A percentile compares a stretch with the other conserved stretches of the same genome.
phyloP scores from a whole-genome alignment of 192 early-diverging fungal species.

The Coemansia sp. region DNA sequence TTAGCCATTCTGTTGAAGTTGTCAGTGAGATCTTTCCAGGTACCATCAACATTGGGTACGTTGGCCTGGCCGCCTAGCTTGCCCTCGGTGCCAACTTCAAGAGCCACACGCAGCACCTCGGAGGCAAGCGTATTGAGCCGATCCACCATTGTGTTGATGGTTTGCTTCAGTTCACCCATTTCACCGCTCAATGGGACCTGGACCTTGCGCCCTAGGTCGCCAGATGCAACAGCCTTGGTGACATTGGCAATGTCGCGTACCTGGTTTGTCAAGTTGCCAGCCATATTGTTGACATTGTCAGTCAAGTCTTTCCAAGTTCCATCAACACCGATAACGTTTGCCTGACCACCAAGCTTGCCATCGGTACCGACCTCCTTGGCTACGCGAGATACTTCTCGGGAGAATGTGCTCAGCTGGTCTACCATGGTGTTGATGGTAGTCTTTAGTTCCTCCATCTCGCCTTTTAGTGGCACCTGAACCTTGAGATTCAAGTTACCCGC shows the following conservation, averaged over 20 bases:
- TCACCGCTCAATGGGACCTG: conserved; percentile 60
- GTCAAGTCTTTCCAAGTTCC: conserved; percentile 40
- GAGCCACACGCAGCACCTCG: conserved; percentile 66
- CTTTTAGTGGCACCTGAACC: conserved; percentile 59
- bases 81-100: conserved; percentile 69
- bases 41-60: conserved; percentile 13
- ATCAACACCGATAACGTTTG: conserved; percentile 9
- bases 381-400: conserved; percentile 65
- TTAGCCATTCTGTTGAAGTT: conserved; percentile 60
- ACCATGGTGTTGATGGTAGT: conserved; percentile 62
- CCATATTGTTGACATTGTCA: conserved; percentile 61
- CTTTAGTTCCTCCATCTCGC: conserved; percentile 66
- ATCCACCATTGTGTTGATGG: conserved; percentile 64
- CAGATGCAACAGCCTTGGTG: conserved; percentile 61
- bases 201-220: conserved; percentile 57
- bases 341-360: conserved; percentile 25
- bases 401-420: conserved; percentile 47
- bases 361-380: conserved; percentile 71
- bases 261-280: conserved; percentile 58
- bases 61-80: conserved; percentile 11
- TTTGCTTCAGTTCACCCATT: conserved; percentile 61
- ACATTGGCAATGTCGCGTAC: conserved; percentile 59
- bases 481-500: conserved; percentile 56
- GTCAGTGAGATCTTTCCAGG: conserved; percentile 49
- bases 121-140: conserved; percentile 48